These are phyloP conservation scores for Scheffersomyces stipitis DNA, from an alignment of 805 yeast genomes.

Conservation along the genomic window DNA sequence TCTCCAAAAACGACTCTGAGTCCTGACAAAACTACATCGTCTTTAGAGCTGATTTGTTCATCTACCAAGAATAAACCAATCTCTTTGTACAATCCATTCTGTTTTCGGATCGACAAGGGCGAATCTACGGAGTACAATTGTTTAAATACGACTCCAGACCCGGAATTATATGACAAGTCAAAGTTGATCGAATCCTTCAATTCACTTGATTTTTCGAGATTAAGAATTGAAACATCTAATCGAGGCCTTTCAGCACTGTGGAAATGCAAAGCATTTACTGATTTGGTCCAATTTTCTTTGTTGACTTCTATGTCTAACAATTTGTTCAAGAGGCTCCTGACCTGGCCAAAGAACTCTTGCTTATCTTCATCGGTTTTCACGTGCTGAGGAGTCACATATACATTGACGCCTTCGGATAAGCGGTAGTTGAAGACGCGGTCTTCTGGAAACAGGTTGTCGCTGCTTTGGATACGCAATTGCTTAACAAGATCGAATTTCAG, in stretches of 20 bases:
- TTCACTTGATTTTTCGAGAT: not conserved
- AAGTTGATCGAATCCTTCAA: not conserved
- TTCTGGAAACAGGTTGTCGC: slow-evolving; percentile 3
- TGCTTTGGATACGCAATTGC: slow-evolving; percentile 20
- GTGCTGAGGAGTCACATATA: slow-evolving; percentile 29
- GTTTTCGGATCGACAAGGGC: not conserved
- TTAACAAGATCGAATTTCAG: slow-evolving; percentile 14
- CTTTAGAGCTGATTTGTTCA: slow-evolving; percentile 22
- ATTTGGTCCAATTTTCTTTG: slow-evolving; percentile 23
- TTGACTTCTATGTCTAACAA: slow-evolving; percentile 18
- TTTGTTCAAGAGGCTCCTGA: slow-evolving; percentile 10
- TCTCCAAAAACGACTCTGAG: slow-evolving; percentile 28
- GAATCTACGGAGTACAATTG: not conserved
- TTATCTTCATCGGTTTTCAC: slow-evolving; percentile 8
- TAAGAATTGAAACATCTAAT: slow-evolving; percentile 1
- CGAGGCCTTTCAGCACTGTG: slow-evolving; percentile 12
- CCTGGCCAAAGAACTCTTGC: slow-evolving; percentile 22
- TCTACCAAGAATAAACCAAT: slow-evolving; percentile 37
- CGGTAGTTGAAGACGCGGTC: slow-evolving; percentile 26
- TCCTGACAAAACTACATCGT: slow-evolving; percentile 39
- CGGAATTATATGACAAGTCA: not conserved
- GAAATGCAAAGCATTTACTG: slow-evolving; percentile 29
- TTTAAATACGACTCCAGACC: not conserved
- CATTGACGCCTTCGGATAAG: slow-evolving; percentile 24
- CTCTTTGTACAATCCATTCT: slow-evolving; percentile 21